These are phyloP conservation scores for Avena eriantha DNA, from an alignment of 176 grass and related monocot genomes.

Conservation along the genomic window DNA sequence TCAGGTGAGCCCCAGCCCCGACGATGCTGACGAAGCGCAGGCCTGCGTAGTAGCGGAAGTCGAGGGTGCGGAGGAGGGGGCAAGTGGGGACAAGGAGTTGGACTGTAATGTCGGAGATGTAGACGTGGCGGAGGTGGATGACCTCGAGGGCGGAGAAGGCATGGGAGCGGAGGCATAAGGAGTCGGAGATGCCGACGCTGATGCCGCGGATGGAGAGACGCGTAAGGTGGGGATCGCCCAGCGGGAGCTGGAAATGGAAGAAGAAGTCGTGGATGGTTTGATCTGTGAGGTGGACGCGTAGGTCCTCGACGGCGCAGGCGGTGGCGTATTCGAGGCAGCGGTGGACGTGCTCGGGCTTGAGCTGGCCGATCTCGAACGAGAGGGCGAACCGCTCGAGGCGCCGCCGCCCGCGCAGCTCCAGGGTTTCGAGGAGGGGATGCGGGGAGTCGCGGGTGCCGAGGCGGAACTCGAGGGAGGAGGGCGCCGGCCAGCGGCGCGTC, in stretches of 20 bases:
- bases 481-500: slow-evolving; percentile 28
- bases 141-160: slow-evolving; percentile 28
- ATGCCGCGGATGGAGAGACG: slow-evolving; percentile 36
- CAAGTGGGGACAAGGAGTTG: slow-evolving; percentile 37
- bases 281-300: slow-evolving; percentile 3
- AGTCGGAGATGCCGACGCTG: background rate
- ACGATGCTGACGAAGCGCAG: slow-evolving; percentile 10
- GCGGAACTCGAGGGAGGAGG: slow-evolving; percentile 32
- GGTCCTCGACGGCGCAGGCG: slow-evolving; percentile 47
- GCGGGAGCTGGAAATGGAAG: slow-evolving; percentile 8
- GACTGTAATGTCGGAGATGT: background rate
- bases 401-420: background rate
- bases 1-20: slow-evolving; percentile 22
- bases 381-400: slow-evolving; percentile 47
- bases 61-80: slow-evolving; percentile 45
- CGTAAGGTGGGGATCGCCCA: slow-evolving; percentile 23
- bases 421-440: background rate
- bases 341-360: background rate
- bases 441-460: background rate
- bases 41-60: slow-evolving; percentile 40
- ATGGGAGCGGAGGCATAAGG: background rate
- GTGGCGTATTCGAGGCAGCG: background rate
- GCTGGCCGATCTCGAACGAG: slow-evolving; percentile 1
- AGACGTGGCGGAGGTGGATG: slow-evolving; percentile 26
- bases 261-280: background rate